Conservation (phyloP, 169 alveolate genomes). For the Plasmodium coatneyi region DNA sequence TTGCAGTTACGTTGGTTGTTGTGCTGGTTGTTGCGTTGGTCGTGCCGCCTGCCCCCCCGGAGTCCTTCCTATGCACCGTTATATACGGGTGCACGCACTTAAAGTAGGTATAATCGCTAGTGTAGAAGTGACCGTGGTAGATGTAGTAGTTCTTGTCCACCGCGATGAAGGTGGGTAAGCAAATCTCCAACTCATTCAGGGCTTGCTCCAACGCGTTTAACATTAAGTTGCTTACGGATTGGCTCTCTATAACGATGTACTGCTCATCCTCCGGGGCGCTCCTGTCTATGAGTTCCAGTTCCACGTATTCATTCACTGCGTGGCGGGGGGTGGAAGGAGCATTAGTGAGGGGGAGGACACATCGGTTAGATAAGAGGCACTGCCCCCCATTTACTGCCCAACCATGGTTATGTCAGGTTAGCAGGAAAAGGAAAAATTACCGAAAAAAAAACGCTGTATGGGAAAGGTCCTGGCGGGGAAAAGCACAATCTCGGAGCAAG, state of each 20-base stretch:
- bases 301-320: slow-evolving; percentile 59
- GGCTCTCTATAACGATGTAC: slow-evolving; percentile 14
- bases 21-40: neutral
- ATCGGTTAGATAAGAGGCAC: no score
- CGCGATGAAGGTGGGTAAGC: slow-evolving; percentile 42
- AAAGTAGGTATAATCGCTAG: slow-evolving; percentile 56
- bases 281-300: slow-evolving; percentile 46
- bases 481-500: slow-evolving; percentile 24
- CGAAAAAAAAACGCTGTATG: slow-evolving; percentile 61
- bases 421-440: slow-evolving; percentile 12
- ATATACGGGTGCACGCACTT: slow-evolving; percentile 44
- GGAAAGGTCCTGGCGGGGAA: slow-evolving; percentile 68
- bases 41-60: neutral
- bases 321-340: neutral
- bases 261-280: slow-evolving; percentile 28
- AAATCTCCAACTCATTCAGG: slow-evolving; percentile 43
- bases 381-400: no score
- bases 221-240: slow-evolving; percentile 29
- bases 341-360: neutral
- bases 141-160: slow-evolving; percentile 40
- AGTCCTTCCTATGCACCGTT: neutral
- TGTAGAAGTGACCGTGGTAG: slow-evolving; percentile 59
- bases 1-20: neutral
- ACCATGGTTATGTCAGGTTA: neutral
- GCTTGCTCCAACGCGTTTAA: slow-evolving; percentile 42